A percentile compares a stretch with the other conserved stretches of the same genome.
These are phyloP conservation scores for Penicillium paxilli DNA, from an alignment of 495 filamentous ascomycete genomes.

Conservation along the genomic window DNA sequence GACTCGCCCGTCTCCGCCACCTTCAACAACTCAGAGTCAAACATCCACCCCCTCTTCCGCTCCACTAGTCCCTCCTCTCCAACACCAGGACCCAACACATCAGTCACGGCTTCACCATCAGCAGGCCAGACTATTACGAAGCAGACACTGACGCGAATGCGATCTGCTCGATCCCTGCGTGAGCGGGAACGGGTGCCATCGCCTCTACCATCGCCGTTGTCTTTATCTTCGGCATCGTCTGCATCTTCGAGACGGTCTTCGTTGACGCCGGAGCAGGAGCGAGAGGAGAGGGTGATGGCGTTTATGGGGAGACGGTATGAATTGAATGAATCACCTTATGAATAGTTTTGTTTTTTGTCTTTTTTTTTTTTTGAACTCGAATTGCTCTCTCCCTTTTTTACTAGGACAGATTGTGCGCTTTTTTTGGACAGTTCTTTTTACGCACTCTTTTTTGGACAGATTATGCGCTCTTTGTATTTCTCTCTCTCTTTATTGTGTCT, in stretches of 20 bases:
- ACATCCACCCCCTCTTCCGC: slow-evolving; percentile 86
- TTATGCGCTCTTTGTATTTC: too few species aligned
- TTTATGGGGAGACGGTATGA: neutral
- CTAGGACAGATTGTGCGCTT: too few species aligned
- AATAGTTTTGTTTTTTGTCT: neutral
- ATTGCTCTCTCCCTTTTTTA: too few species aligned
- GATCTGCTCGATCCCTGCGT: slow-evolving; percentile 61
- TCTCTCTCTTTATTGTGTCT: too few species aligned
- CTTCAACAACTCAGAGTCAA: slow-evolving; percentile 54
- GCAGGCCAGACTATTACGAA: slow-evolving; percentile 67
- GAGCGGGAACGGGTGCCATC: slow-evolving; percentile 13
- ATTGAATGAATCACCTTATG: neutral
- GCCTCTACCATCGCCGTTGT: slow-evolving; percentile 5
- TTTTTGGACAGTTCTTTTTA: too few species aligned
- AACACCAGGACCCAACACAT: slow-evolving; percentile 63
- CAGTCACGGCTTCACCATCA: slow-evolving; percentile 68
- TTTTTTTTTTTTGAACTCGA: neutral
- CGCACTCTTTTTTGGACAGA: too few species aligned
- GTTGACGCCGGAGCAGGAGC: slow-evolving; percentile 25
- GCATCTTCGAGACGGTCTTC: too few species aligned
- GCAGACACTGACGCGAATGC: slow-evolving; percentile 61
- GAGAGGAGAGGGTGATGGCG: slow-evolving; percentile 17
- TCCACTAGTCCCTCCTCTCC: slow-evolving; percentile 73
- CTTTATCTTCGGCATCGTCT: neutral
- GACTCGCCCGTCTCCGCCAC: slow-evolving; percentile 24